A percentile compares a stretch with the other conserved stretches of the same genome.
Conservation (phyloP, 208 protist species). For the Acanthamoeba healyi region DNA sequence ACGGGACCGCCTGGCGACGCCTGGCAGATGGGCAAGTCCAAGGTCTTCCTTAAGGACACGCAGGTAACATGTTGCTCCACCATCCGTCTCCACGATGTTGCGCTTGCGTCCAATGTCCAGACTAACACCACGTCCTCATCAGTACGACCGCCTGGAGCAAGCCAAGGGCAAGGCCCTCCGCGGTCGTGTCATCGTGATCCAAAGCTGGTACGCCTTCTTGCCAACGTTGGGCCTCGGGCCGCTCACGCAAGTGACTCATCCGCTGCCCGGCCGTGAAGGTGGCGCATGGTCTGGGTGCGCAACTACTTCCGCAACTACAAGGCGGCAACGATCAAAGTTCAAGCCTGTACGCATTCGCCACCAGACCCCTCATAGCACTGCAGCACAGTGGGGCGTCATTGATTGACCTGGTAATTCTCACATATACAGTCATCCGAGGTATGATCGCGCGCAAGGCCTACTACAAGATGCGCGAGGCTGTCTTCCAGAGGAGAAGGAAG, state of each 20-base stretch:
- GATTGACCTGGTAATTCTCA: no score
- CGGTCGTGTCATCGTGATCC: background rate
- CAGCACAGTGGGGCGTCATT: no score
- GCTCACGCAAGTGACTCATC: background rate
- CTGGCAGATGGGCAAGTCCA: constrained; percentile 10
- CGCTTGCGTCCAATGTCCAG: no score
- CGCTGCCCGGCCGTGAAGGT: no score
- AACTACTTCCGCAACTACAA: constrained; percentile 23
- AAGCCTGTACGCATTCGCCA: background rate
- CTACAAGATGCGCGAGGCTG: background rate
- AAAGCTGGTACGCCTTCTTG: constrained; percentile 33
- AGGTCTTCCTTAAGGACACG: constrained; percentile 1
- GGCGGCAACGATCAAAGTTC: background rate
- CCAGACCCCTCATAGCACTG: no score
- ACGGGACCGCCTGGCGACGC: background rate
- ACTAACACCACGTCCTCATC: no score
- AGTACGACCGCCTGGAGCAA: constrained; percentile 16
- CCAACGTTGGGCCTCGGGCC: no score
- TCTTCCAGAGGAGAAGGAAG: background rate
- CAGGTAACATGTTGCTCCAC: no score
- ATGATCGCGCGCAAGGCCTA: background rate
- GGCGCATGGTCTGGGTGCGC: constrained; percentile 18
- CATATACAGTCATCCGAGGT: background rate
- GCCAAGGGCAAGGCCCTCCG: background rate
- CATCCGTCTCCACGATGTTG: no score